Percentiles rank a stretch among this genome's conserved stretches.
Conservation (phyloP, 768 basidiomycete species). For the Podaxis rugospora region DNA sequence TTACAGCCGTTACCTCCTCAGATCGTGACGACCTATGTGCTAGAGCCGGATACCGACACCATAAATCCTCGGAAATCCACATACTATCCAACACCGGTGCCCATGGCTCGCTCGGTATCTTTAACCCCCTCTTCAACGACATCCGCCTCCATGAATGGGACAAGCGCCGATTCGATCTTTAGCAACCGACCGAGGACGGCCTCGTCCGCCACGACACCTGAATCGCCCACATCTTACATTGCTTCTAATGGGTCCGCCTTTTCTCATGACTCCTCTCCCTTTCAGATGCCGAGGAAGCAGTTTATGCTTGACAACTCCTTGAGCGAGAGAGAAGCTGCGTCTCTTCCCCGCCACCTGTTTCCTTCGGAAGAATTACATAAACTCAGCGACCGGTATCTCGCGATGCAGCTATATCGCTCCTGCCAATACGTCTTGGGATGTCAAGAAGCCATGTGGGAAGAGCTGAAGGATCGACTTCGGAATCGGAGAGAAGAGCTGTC, state of each 20-base stretch:
- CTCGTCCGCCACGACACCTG: slow-evolving; percentile 29
- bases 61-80: slow-evolving; percentile 30
- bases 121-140: slow-evolving; percentile 50
- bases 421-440: slow-evolving; percentile 60
- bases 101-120: slow-evolving; percentile 36
- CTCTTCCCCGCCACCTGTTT: slow-evolving; percentile 32
- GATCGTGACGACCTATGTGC: slow-evolving; percentile 33
- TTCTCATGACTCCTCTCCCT: slow-evolving; percentile 9
- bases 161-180: slow-evolving; percentile 20
- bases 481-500: slow-evolving; percentile 50
- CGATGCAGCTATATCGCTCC: slow-evolving; percentile 68
- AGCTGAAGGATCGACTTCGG: slow-evolving; percentile 56
- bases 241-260: slow-evolving; percentile 12
- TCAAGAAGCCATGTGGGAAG: slow-evolving; percentile 77
- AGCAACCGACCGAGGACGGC: slow-evolving; percentile 23
- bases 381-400: slow-evolving; percentile 56
- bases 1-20: slow-evolving; percentile 49
- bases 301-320: slow-evolving; percentile 46
- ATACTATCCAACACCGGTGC: slow-evolving; percentile 30
- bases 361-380: slow-evolving; percentile 37
- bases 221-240: slow-evolving; percentile 17
- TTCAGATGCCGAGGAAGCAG: slow-evolving; percentile 24
- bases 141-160: slow-evolving; percentile 34
- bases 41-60: slow-evolving; percentile 31
- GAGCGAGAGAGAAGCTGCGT: slow-evolving; percentile 34